Percentiles rank a stretch among this genome's conserved stretches.
Evolutionary conservation across 305 asterid genomes (phyloP).

Genomic region (Fraxinus albicans): DNA sequence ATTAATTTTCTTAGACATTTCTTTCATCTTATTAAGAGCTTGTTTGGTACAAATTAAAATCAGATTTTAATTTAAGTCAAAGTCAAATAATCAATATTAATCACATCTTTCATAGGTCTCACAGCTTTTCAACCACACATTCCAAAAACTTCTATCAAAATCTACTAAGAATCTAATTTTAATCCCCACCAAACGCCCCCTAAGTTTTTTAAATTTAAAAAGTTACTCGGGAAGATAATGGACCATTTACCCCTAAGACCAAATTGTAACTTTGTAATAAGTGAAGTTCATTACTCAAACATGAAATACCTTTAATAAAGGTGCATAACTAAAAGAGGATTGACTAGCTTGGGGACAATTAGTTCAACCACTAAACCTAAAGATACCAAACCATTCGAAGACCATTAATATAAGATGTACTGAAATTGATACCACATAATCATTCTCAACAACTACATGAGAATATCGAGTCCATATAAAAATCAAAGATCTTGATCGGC

Average conservation of each 20-base stretch:
- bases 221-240: not conserved
- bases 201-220: not conserved
- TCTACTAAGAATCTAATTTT: too few relatives aligned
- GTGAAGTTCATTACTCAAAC: not conserved
- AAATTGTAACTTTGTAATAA: not conserved
- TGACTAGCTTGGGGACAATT: not conserved
- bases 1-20: not conserved
- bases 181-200: too few relatives aligned
- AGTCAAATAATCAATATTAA: too few relatives aligned
- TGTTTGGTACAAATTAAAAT: too few relatives aligned
- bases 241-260: not conserved
- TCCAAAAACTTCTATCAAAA: too few relatives aligned
- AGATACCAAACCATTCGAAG: not conserved
- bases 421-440: not conserved
- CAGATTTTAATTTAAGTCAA: too few relatives aligned
- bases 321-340: not conserved
- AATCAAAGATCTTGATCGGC: not conserved
- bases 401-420: not conserved
- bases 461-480: not conserved
- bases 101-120: too few relatives aligned
- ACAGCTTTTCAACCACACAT: too few relatives aligned
- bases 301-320: not conserved
- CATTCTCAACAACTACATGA: not conserved
- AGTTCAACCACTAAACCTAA: slow-evolving; percentile 5
- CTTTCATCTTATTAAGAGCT: too few relatives aligned